These are phyloP conservation scores for Ambrosiella beaveri DNA, from an alignment of 2,329 filamentous ascomycete genomes.

Conservation along the genomic window DNA sequence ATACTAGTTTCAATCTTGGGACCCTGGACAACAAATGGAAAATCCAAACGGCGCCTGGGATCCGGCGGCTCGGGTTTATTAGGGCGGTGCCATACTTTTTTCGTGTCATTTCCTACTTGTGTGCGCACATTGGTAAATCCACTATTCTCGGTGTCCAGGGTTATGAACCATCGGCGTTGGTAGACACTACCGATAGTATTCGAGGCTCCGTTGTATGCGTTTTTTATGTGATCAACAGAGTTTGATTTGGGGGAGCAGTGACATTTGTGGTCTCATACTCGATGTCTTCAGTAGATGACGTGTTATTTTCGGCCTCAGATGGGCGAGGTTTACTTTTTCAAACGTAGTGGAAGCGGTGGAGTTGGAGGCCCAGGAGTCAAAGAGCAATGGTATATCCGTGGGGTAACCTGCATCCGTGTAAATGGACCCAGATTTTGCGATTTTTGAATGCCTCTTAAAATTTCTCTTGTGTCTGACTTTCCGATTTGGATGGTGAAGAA, in stretches of 20 bases:
- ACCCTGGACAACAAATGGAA: slow-evolving; percentile 32
- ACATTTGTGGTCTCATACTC: background rate
- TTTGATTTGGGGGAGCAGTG: background rate
- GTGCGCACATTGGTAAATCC: slow-evolving; percentile 31
- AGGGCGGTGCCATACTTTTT: background rate
- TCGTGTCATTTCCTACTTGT: background rate
- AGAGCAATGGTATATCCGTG: slow-evolving; percentile 34
- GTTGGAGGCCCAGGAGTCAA: slow-evolving; percentile 25
- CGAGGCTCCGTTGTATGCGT: slow-evolving; percentile 47
- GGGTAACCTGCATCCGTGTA: slow-evolving; percentile 37
- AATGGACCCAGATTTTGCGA: slow-evolving; percentile 38
- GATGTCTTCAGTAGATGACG: background rate
- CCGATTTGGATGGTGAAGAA: slow-evolving; percentile 14
- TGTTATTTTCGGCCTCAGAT: background rate
- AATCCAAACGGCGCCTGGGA: slow-evolving; percentile 35
- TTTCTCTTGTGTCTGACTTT: slow-evolving; percentile 24
- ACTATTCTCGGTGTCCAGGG: slow-evolving; percentile 39
- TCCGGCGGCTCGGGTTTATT: background rate
- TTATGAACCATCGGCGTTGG: slow-evolving; percentile 49
- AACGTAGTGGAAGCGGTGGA: slow-evolving; percentile 24
- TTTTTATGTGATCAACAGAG: slow-evolving; percentile 19
- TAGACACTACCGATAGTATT: slow-evolving; percentile 52
- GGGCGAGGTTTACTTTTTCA: slow-evolving; percentile 14
- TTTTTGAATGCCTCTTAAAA: slow-evolving; percentile 33
- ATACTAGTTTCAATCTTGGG: slow-evolving; percentile 46